These are phyloP conservation scores for Diplosphaera chodatii DNA, from an alignment of 139 green algal species.

Conservation along the genomic window DNA sequence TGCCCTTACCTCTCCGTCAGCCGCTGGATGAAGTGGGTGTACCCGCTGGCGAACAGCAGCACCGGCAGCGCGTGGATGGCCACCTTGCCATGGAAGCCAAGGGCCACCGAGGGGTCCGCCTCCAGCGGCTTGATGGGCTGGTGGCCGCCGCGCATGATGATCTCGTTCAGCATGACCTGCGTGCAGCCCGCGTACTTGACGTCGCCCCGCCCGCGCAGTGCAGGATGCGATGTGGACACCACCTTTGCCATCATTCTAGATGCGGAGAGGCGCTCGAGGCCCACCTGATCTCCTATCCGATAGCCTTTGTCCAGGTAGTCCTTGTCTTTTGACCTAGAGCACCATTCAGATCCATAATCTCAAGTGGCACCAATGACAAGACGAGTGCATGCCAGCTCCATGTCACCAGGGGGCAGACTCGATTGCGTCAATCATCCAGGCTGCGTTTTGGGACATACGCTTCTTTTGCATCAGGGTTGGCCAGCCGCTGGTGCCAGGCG, in stretches of 20 bases:
- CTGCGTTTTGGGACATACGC: no score
- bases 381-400: no score
- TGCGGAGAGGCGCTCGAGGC: no score
- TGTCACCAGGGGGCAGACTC: no score
- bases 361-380: no score
- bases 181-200: no score
- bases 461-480: neutral
- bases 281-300: neutral
- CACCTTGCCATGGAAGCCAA: neutral
- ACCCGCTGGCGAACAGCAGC: constrained; percentile 1
- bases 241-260: no score
- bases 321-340: neutral
- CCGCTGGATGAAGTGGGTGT: neutral
- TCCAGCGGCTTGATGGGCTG: neutral
- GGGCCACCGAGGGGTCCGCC: neutral
- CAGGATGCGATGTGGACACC: no score
- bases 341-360: no score
- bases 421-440: no score
- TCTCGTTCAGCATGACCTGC: neutral
- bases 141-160: neutral
- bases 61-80: neutral
- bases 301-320: neutral
- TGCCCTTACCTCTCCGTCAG: neutral
- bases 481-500: neutral
- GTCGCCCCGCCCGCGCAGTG: no score